Evolutionary conservation across 768 basidiomycete genomes (phyloP), one percentile per base, ranked within the genome.

Genomic region (Auricularia sp.): DNA sequence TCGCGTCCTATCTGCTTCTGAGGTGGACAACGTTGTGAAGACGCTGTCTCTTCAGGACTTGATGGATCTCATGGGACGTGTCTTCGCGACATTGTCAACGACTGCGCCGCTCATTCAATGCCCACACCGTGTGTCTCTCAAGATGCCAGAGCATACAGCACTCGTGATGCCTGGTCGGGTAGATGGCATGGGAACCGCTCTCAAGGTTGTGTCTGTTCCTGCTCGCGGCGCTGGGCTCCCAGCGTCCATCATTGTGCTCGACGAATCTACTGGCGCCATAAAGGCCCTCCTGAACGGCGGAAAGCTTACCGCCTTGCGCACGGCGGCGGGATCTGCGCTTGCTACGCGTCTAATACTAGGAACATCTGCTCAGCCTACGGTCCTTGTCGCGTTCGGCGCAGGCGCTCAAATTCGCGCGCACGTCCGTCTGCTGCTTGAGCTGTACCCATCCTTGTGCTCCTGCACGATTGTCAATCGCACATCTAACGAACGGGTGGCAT

Each of bases 111-210:
- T 42, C 65, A 39, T 65, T 3, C 51, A 64, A 7, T n/a, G 62
- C 67, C 24, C 69, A 66, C 47, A 63, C 70, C 29, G 64, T 70
- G 65, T 54, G 65, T 65, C 37, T 71, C 72, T 64, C 73, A 56
- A 10, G n/a, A 66, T 18, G 14, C 37, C 73, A 7, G 77, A 80
- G 54, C 85, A 92, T 68, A 86, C 80, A 1, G 78, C 82, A 0
- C 77, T 97, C 2, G 89, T 93, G 74, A 96, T 96, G 94, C 92
- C 94, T 2, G 84, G 90, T 6, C 82, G 87, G 33, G 77, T 88
- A 10, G 72, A 75, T 6, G 66, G 73, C 13, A 69, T 72, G 7
- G 85, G 85, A 1, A 88, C 88, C 1, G 77, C 88, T 2, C 67
- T 92, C 66, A 95, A 97, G 74, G 81, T 92, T n/a, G 93, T 92